These are phyloP conservation scores for Sordariomycetes sp. DNA, from an alignment of 2,329 filamentous ascomycete genomes.

Conservation along the genomic window DNA sequence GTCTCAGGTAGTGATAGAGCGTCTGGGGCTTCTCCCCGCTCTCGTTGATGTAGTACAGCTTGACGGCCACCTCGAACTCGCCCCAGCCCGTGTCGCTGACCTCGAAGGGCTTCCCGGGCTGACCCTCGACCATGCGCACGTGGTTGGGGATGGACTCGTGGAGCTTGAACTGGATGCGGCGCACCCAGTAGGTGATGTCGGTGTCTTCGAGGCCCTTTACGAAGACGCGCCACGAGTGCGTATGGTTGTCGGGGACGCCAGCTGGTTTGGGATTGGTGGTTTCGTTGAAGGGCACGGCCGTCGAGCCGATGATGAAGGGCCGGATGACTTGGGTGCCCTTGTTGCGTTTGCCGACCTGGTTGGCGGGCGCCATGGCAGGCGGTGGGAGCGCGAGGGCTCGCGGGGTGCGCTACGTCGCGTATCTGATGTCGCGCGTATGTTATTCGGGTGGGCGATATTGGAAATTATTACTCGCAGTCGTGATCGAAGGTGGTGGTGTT, in stretches of 20 bases:
- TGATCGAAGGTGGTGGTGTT: too few species aligned
- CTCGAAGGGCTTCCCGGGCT: slow-evolving; percentile 61
- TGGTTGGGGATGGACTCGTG: slow-evolving; percentile 95
- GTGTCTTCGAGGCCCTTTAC: slow-evolving; percentile 83
- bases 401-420: too few species aligned
- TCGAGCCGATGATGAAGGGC: slow-evolving; percentile 67
- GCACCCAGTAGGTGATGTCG: slow-evolving; percentile 90
- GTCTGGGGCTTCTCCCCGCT: slow-evolving; percentile 90
- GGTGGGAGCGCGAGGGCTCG: too few species aligned
- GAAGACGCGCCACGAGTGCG: slow-evolving; percentile 93
- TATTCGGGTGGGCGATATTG: too few species aligned
- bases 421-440: too few species aligned
- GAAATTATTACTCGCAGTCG: too few species aligned
- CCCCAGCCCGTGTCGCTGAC: slow-evolving; percentile 95
- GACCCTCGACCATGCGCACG: slow-evolving; percentile 72
- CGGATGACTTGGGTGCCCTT: slow-evolving; percentile 57
- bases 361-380: slow-evolving; percentile 48
- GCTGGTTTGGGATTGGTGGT: slow-evolving; percentile 71
- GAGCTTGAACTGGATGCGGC: slow-evolving; percentile 95
- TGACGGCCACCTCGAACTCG: slow-evolving; percentile 93
- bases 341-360: slow-evolving; percentile 50
- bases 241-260: slow-evolving; percentile 79
- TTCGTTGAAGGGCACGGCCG: slow-evolving; percentile 71
- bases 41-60: slow-evolving; percentile 85
- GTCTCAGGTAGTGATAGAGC: slow-evolving; percentile 83